phyloP scores from a whole-genome alignment of 768 basidiomycete genomes.

The Guyanaporus albipodus region DNA sequence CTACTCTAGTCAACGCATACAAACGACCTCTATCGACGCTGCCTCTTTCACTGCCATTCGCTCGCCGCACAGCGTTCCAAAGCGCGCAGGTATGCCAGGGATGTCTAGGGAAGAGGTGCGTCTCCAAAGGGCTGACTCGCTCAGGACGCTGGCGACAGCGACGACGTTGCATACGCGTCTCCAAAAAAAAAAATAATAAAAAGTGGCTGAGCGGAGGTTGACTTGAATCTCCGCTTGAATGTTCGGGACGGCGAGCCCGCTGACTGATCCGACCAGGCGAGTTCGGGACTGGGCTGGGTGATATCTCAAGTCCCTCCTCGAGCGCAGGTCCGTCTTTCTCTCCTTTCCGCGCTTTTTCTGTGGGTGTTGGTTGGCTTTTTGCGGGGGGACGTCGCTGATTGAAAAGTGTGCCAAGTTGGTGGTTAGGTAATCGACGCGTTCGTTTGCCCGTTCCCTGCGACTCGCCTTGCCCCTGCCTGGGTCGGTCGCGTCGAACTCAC shows the following conservation, averaged over 20 bases:
- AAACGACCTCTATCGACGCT: background rate
- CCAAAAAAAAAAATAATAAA: too few relatives aligned
- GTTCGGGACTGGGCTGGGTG: constrained; percentile 12
- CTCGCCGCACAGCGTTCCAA: background rate
- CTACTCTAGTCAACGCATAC: background rate
- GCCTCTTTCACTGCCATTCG: background rate
- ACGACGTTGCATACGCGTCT: too few relatives aligned
- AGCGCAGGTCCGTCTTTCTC: background rate
- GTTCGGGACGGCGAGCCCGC: background rate
- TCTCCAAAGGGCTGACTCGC: background rate
- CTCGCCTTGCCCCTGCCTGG: constrained; percentile 25
- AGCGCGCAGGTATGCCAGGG: background rate
- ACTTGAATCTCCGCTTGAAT: constrained; percentile 20
- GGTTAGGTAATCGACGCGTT: constrained; percentile 34
- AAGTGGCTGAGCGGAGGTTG: constrained; percentile 1
- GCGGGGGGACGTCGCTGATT: constrained; percentile 21
- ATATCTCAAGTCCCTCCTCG: background rate
- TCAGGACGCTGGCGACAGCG: constrained; percentile 3
- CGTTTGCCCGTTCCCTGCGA: constrained; percentile 17
- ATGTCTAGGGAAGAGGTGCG: background rate
- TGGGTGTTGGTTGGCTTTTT: constrained; percentile 7
- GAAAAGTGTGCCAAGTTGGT: constrained; percentile 12
- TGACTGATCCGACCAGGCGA: constrained; percentile 5
- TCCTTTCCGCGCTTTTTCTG: background rate
- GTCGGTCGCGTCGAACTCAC: constrained; percentile 11